phyloP scores from a whole-genome alignment of 352 stramenopile species.

The Elongisporangium anandrum region DNA sequence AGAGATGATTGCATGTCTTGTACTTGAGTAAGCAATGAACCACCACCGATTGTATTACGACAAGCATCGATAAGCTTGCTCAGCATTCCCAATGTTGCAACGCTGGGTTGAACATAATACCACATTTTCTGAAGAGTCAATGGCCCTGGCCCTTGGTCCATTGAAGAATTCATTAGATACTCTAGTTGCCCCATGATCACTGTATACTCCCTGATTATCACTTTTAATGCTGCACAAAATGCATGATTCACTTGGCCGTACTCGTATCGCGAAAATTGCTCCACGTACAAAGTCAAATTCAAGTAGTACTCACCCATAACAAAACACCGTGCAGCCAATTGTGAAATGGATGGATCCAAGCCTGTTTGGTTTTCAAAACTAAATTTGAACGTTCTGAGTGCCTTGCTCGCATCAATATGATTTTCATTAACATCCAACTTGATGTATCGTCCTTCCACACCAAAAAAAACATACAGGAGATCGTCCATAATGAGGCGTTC shows the following conservation, averaged over 20 bases:
- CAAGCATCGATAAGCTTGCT: slow-evolving; percentile 77
- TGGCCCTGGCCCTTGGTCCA: slow-evolving; percentile 9
- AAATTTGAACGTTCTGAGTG: slow-evolving; percentile 52
- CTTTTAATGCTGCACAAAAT: slow-evolving; percentile 90
- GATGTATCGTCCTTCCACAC: slow-evolving; percentile 81
- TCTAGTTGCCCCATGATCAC: slow-evolving; percentile 91
- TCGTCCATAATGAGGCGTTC: slow-evolving; percentile 84
- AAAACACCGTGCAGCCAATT: slow-evolving; percentile 63
- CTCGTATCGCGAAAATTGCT: slow-evolving; percentile 85
- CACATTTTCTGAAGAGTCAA: slow-evolving; percentile 92
- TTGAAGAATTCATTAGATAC: slow-evolving; percentile 45
- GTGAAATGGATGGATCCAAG: slow-evolving; percentile 80
- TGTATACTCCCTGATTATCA: slow-evolving; percentile 91
- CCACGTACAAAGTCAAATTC: slow-evolving; percentile 69
- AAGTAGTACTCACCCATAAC: slow-evolving; percentile 76
- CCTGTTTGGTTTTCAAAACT: slow-evolving; percentile 50
- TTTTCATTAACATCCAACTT: slow-evolving; percentile 55
- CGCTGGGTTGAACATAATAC: slow-evolving; percentile 89
- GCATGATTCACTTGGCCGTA: slow-evolving; percentile 93
- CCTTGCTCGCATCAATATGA: slow-evolving; percentile 22
- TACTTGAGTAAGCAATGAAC: slow-evolving; percentile 89
- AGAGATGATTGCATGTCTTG: slow-evolving; percentile 78
- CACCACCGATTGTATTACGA: slow-evolving; percentile 75
- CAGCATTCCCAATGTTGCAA: slow-evolving; percentile 92
- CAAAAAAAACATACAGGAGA: slow-evolving; percentile 74